Percentiles rank a stretch among this genome's conserved stretches.
Evolutionary conservation across 306 rosid species (phyloP).

Genomic region (Ceratonia siliqua): DNA sequence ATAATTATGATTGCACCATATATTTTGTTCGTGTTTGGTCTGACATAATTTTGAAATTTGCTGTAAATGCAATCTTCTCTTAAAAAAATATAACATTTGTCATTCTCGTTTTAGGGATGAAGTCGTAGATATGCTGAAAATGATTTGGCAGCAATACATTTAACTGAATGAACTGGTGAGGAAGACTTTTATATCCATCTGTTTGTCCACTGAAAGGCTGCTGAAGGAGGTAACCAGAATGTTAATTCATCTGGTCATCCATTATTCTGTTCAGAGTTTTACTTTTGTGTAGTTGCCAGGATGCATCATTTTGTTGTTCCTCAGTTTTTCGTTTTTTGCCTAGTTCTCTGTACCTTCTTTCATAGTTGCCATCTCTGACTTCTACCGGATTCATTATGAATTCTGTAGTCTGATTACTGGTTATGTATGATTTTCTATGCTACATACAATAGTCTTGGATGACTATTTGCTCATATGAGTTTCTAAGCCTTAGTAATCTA

Average conservation of each 20-base stretch:
- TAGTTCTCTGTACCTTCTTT: constrained; percentile 43
- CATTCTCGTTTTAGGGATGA: constrained; percentile 38
- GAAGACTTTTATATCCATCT: neutral
- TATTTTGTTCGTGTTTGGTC: constrained; percentile 1
- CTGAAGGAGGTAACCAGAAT: constrained; percentile 56
- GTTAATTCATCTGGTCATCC: constrained; percentile 48
- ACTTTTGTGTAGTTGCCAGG: constrained; percentile 13
- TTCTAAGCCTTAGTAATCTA: constrained; percentile 2
- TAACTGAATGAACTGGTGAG: constrained; percentile 26
- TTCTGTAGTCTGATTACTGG: constrained; percentile 33
- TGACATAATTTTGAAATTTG: neutral
- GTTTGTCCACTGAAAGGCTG: constrained; percentile 25
- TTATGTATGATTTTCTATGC: constrained; percentile 39
- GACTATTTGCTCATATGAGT: constrained; percentile 11
- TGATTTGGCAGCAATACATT: constrained; percentile 26
- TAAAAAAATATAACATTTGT: constrained; percentile 28
- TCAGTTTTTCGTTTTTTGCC: constrained; percentile 33
- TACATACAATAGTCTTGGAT: constrained; percentile 35
- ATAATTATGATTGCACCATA: constrained; percentile 1
- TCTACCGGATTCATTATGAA: constrained; percentile 33
- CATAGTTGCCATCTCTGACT: constrained; percentile 44
- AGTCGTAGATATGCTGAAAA: neutral
- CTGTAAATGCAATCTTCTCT: constrained; percentile 4
- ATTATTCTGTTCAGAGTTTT: constrained; percentile 34
- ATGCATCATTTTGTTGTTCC: constrained; percentile 38